Percentiles rank a stretch among this genome's conserved stretches.
Conservation (phyloP, 805 yeast species). For the Debaryomyces castellii region DNA sequence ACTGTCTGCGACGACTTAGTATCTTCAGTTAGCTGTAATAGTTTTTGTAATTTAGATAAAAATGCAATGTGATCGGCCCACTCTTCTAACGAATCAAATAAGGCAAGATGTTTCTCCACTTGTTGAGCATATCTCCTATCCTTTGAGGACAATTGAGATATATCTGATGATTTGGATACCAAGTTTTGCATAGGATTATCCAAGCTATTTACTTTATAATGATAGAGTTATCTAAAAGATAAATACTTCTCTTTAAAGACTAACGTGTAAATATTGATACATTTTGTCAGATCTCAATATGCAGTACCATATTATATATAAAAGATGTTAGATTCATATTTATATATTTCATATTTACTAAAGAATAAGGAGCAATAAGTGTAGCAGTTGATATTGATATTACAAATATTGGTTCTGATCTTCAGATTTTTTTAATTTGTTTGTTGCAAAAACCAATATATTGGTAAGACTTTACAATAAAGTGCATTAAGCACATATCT, state of each 20-base stretch:
- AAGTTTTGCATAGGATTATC: background rate
- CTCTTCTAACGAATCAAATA: constrained; percentile 82
- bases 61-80: constrained; percentile 99
- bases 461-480: too few species aligned
- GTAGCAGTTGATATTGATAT: too few species aligned
- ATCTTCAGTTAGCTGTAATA: constrained; percentile 44
- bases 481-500: too few species aligned
- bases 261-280: background rate
- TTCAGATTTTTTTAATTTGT: too few species aligned
- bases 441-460: too few species aligned
- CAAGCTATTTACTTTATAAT: background rate
- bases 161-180: constrained; percentile 1
- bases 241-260: background rate
- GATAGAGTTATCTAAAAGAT: background rate
- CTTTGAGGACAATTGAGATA: constrained; percentile 39
- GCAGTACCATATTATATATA: background rate
- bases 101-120: constrained; percentile 68
- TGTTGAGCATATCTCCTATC: constrained; percentile 68
- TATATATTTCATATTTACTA: too few species aligned
- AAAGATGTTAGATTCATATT: too few species aligned
- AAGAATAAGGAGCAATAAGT: too few species aligned
- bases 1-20: constrained; percentile 20
- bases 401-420: too few species aligned
- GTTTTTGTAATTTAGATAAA: constrained; percentile 73
- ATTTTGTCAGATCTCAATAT: background rate